Conservation (phyloP, 305 asterid species). For the Solanum hybrid region DNA sequence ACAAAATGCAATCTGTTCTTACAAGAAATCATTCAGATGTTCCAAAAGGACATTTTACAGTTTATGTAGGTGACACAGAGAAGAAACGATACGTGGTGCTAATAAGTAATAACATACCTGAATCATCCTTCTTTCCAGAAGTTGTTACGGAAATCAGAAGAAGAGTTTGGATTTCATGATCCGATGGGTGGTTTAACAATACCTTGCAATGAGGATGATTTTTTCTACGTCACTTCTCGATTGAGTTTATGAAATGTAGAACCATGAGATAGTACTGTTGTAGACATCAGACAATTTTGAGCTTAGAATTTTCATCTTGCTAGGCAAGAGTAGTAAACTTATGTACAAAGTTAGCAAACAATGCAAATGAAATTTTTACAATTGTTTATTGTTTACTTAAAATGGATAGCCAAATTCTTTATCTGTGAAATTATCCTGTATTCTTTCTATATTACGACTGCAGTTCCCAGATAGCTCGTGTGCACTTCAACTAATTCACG, state of each 20-base stretch:
- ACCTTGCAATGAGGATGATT: slow-evolving; percentile 19
- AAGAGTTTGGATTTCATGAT: slow-evolving; percentile 30
- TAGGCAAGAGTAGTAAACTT: neutral
- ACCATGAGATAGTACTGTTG: neutral
- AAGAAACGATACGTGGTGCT: slow-evolving; percentile 26
- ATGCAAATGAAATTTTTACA: neutral
- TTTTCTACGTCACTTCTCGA: slow-evolving; percentile 18
- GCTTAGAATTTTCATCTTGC: neutral
- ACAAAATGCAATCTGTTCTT: slow-evolving; percentile 7
- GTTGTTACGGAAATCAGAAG: slow-evolving; percentile 25
- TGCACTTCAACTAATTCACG: neutral
- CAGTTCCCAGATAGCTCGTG: neutral
- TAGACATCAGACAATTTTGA: neutral
- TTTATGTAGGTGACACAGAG: slow-evolving; percentile 29
- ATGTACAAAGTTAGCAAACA: neutral
- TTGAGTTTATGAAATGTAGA: neutral
- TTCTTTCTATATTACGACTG: neutral
- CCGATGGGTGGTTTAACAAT: slow-evolving; percentile 33
- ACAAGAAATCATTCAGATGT: slow-evolving; percentile 14
- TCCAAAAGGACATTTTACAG: slow-evolving; percentile 28
- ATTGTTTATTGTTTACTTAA: neutral
- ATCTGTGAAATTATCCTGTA: neutral
- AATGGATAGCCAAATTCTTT: neutral
- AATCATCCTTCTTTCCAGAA: slow-evolving; percentile 29
- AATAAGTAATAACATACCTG: slow-evolving; percentile 10